Evolutionary conservation across 441 rosid species (phyloP).

Genomic region (Syzygium malaccense): DNA sequence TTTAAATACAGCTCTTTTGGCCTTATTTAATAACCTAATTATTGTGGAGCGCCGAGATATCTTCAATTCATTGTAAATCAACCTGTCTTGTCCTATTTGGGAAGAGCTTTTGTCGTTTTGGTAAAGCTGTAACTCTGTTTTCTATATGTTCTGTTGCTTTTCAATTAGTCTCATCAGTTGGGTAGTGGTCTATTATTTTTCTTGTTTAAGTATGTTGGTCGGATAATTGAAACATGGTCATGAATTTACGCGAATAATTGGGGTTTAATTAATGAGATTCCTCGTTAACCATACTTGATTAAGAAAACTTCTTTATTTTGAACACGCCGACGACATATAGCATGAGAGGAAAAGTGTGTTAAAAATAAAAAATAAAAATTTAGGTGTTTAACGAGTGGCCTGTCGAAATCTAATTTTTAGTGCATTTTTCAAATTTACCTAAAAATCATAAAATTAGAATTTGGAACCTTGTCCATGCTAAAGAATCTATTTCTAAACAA

Average conservation of each 20-base stretch:
- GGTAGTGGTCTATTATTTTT: not conserved
- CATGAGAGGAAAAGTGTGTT: not conserved
- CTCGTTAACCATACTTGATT: not conserved
- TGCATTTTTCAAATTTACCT: too few relatives aligned
- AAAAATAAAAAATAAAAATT: not conserved
- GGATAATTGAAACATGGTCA: not conserved
- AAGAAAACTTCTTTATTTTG: not conserved
- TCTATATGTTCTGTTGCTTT: not conserved
- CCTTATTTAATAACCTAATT: not conserved
- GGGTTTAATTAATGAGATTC: not conserved
- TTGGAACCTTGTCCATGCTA: too few relatives aligned
- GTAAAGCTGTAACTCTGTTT: not conserved
- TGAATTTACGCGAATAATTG: not conserved
- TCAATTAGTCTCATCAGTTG: not conserved
- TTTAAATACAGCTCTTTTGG: not conserved
- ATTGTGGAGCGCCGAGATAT: not conserved
- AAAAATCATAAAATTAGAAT: too few relatives aligned
- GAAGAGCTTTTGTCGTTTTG: not conserved
- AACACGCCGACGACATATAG: not conserved
- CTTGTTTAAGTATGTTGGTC: not conserved
- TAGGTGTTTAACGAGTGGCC: not conserved
- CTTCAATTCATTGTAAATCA: not conserved
- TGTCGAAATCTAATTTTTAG: accelerated
- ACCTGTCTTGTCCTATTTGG: not conserved
- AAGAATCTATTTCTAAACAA: too few relatives aligned